These are phyloP conservation scores for Pelargonium fulgidum DNA, from an alignment of 441 rosid species.

Conservation along the genomic window DNA sequence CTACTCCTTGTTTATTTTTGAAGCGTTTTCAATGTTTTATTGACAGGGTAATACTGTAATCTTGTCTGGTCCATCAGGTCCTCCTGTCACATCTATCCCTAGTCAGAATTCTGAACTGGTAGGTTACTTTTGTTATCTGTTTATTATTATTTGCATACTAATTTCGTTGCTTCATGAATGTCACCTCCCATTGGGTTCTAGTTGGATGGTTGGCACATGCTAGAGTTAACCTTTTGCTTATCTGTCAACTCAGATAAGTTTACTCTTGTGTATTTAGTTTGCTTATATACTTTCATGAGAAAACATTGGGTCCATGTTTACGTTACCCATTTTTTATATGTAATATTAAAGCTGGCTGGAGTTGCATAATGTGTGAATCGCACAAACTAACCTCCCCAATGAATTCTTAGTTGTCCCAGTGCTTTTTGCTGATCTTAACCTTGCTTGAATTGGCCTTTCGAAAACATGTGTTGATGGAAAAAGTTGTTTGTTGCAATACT, in stretches of 20 bases:
- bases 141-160: too few species aligned
- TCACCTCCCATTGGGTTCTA: not conserved
- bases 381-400: not conserved
- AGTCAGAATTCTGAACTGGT: constrained; percentile 89
- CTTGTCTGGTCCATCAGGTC: constrained; percentile 95
- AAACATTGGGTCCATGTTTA: not conserved
- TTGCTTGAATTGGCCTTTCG: too few species aligned
- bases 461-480: too few species aligned
- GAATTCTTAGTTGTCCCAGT: not conserved
- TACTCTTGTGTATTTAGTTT: not conserved
- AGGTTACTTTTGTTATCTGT: constrained; percentile 21
- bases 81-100: constrained; percentile 78
- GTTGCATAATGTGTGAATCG: not conserved
- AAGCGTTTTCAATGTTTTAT: constrained; percentile 24
- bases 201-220: not conserved
- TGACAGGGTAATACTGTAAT: constrained; percentile 82
- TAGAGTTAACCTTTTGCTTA: not conserved
- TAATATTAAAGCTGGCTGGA: not conserved
- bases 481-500: too few species aligned
- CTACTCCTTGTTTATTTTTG: constrained; percentile 22
- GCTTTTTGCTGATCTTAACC: not conserved
- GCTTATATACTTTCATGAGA: not conserved
- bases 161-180: too few species aligned
- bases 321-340: not conserved
- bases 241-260: not conserved